Conservation (phyloP, 2,329 filamentous ascomycete genomes). For the Fusarium subglutinans region DNA sequence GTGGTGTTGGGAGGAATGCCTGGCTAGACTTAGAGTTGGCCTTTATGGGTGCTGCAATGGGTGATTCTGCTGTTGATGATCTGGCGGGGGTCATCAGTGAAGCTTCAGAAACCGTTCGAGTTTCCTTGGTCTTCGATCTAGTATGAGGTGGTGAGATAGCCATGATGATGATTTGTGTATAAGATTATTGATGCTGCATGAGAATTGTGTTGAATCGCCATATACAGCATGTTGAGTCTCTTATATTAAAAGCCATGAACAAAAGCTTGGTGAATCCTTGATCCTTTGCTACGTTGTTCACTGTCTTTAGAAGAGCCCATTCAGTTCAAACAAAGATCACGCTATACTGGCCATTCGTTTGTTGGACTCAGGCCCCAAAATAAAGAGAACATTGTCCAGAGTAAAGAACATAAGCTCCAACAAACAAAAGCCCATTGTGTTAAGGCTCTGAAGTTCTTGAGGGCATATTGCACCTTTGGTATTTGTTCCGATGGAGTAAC, state of each 20-base stretch:
- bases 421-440: background rate
- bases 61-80: background rate
- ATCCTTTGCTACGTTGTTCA: background rate
- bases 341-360: background rate
- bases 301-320: background rate
- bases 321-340: background rate
- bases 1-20: background rate
- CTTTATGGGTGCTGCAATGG: background rate
- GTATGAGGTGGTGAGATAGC: background rate
- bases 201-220: background rate
- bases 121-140: background rate
- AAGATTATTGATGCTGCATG: background rate
- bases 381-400: background rate
- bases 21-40: background rate
- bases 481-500: background rate
- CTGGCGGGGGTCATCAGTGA: background rate
- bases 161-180: background rate
- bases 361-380: background rate
- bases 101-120: background rate
- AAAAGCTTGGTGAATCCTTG: background rate
- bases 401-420: too few species aligned
- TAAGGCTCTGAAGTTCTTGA: background rate
- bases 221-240: background rate
- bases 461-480: background rate
- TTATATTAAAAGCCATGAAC: background rate